Percentiles rank a stretch among this genome's conserved stretches.
phyloP scores from a whole-genome alignment of 2,329 filamentous ascomycete species.

The Fusarium sp. region DNA sequence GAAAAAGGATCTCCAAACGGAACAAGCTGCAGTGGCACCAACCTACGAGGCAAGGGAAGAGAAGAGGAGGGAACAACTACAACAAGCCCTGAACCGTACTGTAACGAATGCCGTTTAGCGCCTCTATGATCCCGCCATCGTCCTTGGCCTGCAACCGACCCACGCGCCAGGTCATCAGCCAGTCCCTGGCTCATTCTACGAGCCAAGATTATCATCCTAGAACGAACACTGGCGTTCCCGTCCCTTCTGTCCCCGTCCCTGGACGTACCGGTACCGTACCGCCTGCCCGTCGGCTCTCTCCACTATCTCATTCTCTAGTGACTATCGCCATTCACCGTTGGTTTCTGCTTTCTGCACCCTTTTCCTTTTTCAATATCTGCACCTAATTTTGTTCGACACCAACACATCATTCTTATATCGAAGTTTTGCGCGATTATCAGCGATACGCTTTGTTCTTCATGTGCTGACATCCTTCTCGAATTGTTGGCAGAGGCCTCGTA shows the following conservation, averaged over 20 bases:
- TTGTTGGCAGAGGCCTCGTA: constrained; percentile 35
- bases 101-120: constrained; percentile 48
- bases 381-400: constrained; percentile 8
- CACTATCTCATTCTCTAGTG: constrained; percentile 34
- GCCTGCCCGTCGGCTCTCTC: constrained; percentile 33
- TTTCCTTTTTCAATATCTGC: constrained; percentile 28
- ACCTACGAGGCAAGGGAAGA: not conserved
- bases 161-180: constrained; percentile 40
- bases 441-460: constrained; percentile 28
- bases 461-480: constrained; percentile 41
- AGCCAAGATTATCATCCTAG: constrained; percentile 43
- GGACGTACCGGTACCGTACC: constrained; percentile 33
- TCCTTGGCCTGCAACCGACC: constrained; percentile 41
- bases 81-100: constrained; percentile 35
- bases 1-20: constrained; percentile 3
- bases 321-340: constrained; percentile 39
- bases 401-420: constrained; percentile 7
- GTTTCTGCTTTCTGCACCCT: constrained; percentile 39
- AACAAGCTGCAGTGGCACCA: constrained; percentile 9
- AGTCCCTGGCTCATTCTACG: constrained; percentile 26
- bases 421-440: constrained; percentile 7
- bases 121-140: constrained; percentile 47
- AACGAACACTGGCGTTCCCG: constrained; percentile 38
- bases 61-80: constrained; percentile 21
- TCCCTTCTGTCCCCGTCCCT: constrained; percentile 31